phyloP scores from a whole-genome alignment of 345 rosid species.

The Mercurialis annua region DNA sequence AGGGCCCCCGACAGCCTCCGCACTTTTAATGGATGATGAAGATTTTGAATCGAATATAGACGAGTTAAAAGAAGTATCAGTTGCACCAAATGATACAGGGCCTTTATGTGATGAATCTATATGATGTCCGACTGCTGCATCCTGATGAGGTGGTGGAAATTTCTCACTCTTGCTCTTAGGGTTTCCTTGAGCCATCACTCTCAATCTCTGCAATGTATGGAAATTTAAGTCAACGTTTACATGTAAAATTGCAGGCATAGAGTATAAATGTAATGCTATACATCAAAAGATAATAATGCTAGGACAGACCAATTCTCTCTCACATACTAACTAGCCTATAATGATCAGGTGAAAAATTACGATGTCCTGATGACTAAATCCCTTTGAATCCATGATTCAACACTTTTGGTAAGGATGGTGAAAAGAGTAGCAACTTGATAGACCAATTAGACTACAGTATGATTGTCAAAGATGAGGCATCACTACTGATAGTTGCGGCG shows the following conservation, averaged over 20 bases:
- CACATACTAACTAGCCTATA: not conserved
- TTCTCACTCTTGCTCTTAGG: constrained; percentile 87
- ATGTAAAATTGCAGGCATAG: not conserved
- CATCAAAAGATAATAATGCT: not conserved
- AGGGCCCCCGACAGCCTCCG: constrained; percentile 34
- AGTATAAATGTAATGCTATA: not conserved
- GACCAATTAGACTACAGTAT: not conserved
- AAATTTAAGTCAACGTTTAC: not conserved
- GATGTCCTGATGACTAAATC: not conserved
- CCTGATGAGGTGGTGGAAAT: constrained; percentile 94
- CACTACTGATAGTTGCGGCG: not conserved
- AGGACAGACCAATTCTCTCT: not conserved
- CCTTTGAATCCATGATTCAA: not conserved
- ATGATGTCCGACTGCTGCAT: constrained; percentile 67
- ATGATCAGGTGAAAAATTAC: not conserved
- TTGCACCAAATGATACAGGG: constrained; percentile 37
- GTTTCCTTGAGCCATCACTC: constrained; percentile 41
- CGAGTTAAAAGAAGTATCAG: constrained; percentile 41
- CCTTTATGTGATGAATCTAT: constrained; percentile 40
- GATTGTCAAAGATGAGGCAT: not conserved
- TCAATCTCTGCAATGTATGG: constrained; percentile 24
- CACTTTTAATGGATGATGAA: constrained; percentile 33
- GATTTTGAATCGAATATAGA: constrained; percentile 31
- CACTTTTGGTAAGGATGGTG: not conserved
- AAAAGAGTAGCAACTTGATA: not conserved